phyloP scores from a whole-genome alignment of 2,329 filamentous ascomycete genomes.

The Fusarium foetens region DNA sequence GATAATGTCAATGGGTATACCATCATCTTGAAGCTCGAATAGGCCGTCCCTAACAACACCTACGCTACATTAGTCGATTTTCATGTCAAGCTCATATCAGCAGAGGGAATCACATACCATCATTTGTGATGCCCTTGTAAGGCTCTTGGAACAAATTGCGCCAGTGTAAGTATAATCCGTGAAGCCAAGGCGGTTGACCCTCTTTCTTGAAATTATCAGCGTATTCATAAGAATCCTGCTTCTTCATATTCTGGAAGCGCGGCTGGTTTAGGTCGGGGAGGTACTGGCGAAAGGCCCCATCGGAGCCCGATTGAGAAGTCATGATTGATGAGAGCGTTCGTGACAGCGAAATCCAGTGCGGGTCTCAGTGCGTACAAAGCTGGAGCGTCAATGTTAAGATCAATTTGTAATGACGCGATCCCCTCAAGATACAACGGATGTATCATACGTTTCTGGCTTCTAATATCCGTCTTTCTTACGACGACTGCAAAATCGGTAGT shows the following conservation, averaged over 20 bases:
- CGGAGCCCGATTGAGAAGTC: background rate
- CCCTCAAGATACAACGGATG: background rate
- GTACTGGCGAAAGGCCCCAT: constrained; percentile 9
- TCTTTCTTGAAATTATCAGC: constrained; percentile 67
- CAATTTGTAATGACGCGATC: background rate
- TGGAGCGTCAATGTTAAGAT: background rate
- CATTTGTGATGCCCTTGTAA: constrained; percentile 75
- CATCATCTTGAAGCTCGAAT: constrained; percentile 71
- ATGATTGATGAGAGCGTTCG: background rate
- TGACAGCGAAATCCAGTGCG: too few relatives aligned
- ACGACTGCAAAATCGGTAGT: background rate
- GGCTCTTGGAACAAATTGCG: constrained; percentile 69
- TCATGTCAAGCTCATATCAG: fast-evolving
- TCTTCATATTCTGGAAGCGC: constrained; percentile 56
- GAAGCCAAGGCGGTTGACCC: constrained; percentile 73
- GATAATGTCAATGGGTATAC: constrained; percentile 67
- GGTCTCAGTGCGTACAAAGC: background rate
- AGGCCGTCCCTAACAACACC: constrained; percentile 58
- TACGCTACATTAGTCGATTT: fast-evolving
- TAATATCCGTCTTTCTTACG: background rate
- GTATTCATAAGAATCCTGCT: constrained; percentile 71
- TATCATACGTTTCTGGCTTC: background rate
- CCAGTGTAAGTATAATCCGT: constrained; percentile 70
- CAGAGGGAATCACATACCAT: constrained; percentile 59
- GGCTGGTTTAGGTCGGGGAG: background rate